Evolutionary conservation across 305 asterid species (phyloP).

Genomic region (Fraxinus baroniana): DNA sequence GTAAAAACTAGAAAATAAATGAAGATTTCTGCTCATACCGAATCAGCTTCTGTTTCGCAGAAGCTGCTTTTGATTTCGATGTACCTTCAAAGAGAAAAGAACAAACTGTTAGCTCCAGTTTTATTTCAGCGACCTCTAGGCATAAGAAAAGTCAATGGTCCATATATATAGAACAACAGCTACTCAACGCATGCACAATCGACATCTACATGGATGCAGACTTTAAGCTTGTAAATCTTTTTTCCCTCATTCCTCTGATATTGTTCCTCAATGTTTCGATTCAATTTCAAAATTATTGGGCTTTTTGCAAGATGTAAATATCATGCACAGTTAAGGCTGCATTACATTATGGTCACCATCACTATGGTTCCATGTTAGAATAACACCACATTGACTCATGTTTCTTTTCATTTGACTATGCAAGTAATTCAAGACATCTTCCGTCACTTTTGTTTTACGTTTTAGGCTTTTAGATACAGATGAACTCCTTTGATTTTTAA

Average conservation of each 20-base stretch:
- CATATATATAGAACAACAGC: neutral
- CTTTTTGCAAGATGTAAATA: neutral
- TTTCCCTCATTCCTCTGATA: neutral
- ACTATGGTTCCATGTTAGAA: neutral
- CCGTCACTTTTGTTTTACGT: neutral
- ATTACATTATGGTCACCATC: neutral
- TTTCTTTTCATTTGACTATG: neutral
- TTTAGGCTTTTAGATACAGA: neutral
- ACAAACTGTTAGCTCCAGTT: slow-evolving; percentile 24
- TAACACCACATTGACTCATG: neutral
- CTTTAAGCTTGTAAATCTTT: neutral
- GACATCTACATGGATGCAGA: neutral
- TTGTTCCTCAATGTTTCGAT: neutral
- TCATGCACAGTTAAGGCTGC: neutral
- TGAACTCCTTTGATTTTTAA: neutral
- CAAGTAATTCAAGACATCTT: neutral
- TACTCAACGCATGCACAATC: neutral
- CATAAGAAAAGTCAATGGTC: neutral
- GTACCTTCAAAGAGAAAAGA: slow-evolving; percentile 38
- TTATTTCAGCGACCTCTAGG: neutral
- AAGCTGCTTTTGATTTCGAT: slow-evolving; percentile 46
- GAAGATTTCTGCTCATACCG: slow-evolving; percentile 42
- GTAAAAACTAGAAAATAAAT: slow-evolving; percentile 9
- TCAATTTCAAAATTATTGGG: neutral
- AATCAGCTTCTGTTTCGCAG: slow-evolving; percentile 45